A percentile compares a stretch with the other conserved stretches of the same genome.
Conservation (phyloP, 495 filamentous ascomycete species). For the Apiosordaria backusii region DNA sequence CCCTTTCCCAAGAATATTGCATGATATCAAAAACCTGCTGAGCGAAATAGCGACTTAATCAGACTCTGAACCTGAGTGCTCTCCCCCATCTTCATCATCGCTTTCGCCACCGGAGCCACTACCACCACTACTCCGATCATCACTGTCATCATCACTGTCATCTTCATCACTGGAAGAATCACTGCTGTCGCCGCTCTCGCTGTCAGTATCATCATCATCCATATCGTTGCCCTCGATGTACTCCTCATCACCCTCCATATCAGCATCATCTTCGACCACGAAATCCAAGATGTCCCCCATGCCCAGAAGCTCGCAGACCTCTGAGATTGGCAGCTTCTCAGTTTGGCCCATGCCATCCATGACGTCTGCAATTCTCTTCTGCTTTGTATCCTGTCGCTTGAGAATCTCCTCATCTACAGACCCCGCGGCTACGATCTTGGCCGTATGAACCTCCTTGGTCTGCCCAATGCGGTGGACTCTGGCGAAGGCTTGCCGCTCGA, state of each 20-base stretch:
- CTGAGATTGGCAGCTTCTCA: neutral
- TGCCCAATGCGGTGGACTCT: conserved; percentile 65
- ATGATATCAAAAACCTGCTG: neutral
- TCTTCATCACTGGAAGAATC: neutral
- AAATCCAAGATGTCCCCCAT: neutral
- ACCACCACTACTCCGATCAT: neutral
- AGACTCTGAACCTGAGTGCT: neutral
- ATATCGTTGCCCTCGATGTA: neutral
- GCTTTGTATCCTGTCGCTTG: conserved; percentile 24
- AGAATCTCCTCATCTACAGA: conserved; percentile 53
- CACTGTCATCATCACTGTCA: neutral
- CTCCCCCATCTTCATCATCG: neutral
- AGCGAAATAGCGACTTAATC: neutral
- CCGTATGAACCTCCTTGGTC: conserved; percentile 48
- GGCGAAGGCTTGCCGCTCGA: conserved; percentile 55
- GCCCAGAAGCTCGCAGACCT: neutral
- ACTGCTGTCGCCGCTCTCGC: neutral
- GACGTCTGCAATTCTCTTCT: neutral
- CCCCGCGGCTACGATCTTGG: conserved; percentile 47
- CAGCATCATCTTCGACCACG: neutral
- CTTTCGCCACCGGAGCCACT: neutral
- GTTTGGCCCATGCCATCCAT: neutral
- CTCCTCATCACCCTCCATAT: neutral
- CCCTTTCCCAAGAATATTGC: neutral
- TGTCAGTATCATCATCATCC: neutral